Conservation (phyloP, 768 basidiomycete species). For the Leccinum imitatum region DNA sequence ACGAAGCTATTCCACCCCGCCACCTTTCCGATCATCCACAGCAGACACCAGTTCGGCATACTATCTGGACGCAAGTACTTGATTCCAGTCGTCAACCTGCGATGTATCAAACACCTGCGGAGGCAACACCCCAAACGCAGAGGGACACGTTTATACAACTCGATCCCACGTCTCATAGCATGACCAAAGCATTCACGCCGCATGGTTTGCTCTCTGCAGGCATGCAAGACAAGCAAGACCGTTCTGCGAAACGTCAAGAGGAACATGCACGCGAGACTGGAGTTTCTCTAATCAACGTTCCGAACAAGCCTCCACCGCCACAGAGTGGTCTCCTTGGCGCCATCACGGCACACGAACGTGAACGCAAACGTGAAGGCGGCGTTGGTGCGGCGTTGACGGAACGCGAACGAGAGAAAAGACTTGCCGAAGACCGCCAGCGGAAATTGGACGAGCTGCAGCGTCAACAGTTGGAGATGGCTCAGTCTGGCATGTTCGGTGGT, state of each 20-base stretch:
- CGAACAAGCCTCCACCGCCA: conserved; percentile 90
- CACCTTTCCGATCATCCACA: conserved; percentile 56
- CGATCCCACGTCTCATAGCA: conserved; percentile 63
- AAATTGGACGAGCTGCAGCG: conserved; percentile 89
- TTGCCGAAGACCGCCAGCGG: conserved; percentile 91
- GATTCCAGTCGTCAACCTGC: conserved; percentile 61
- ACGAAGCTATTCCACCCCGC: conserved; percentile 55
- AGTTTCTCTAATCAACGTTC: conserved; percentile 92
- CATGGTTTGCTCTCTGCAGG: conserved; percentile 95
- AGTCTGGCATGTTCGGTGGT: conserved; percentile 70
- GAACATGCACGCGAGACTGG: conserved; percentile 91
- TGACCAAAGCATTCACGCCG: conserved; percentile 94
- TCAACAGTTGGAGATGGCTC: conserved; percentile 89
- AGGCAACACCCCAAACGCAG: conserved; percentile 32
- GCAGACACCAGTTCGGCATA: conserved; percentile 54
- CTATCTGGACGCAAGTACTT: conserved; percentile 87
- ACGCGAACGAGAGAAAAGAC: conserved; percentile 86
- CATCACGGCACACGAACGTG: conserved; percentile 92
- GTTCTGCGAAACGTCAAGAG: conserved; percentile 94
- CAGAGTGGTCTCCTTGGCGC: conserved; percentile 95
- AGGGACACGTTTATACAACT: conserved; percentile 72
- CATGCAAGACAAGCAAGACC: conserved; percentile 91
- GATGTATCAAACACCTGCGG: conserved; percentile 34
- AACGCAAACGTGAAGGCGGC: conserved; percentile 92
- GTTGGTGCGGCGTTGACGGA: conserved; percentile 94